Base-by-base conservation (phyloP, 108 stramenopile species). In the Nitzschia palea region DNA sequence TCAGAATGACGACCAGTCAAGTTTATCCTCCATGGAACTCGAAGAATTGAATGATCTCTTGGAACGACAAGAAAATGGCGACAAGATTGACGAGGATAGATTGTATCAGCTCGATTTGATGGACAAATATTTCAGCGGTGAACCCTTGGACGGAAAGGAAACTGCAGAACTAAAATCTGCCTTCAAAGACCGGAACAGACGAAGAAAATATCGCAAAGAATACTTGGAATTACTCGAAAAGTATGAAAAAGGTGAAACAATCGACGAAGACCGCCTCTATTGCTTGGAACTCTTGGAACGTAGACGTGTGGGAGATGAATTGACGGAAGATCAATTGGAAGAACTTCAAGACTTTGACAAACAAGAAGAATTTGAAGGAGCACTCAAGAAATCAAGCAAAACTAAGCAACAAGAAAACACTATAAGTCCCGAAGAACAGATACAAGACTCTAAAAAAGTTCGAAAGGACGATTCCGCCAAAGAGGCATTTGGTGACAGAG, bases 21-120 rank as follows among this genome's bases (percentile, higher is more conserved):
- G 44, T 55, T 55, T 71, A 4, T 71, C 70, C 0, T 35, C 55
- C 1, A 43, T 12, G 4, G 70, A 71, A 26, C 26, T 71, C 2
- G 54, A 71, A 1, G 70, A 71, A 45, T 40, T 63, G 30, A 55
- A 63, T 27, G 48, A 63, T 3, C 53, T 71, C 8, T n/a, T 71
- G 14, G 62, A 63, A 12, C 52, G 25, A 14, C 47, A 71, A 63
- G 70, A 62, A 44, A 54, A 55, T 27, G 62, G 62, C 0, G 59
- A 59, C 20, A 35, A 57, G 14, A 32, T 65, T 4, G 56, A 73
- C 36, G 72, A 59, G 51, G 64, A 65, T 25, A 63, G 64, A 1
- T 28, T 73, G 18, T 59, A 65, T 18, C 17, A 51, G 22, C 54
- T 73, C 3, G 54, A 65, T 44, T 45, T 73, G 35, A 52, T 53